Base-by-base conservation (phyloP, 768 basidiomycete species). In the Russula sp. region DNA sequence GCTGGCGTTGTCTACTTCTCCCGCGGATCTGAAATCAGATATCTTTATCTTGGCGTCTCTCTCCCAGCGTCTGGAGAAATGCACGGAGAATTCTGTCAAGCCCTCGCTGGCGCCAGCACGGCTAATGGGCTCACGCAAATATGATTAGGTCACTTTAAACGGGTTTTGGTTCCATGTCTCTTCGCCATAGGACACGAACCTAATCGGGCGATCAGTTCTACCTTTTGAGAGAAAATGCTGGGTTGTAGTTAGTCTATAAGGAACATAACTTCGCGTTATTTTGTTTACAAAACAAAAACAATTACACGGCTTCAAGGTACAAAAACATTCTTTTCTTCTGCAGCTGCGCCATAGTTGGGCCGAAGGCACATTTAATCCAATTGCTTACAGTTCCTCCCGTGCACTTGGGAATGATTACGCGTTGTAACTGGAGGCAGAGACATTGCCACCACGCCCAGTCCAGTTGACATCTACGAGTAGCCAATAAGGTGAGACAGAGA, bases 381-480 rank as follows among this genome's bases (percentile, higher is more conserved):
- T 8, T 3, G 41, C 46, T 32, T 22, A 53, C 41, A 25, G 14
- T 14, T 53, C 22, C 49, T 55, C 48, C 36, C 34, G 10, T 34
- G 16, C n/a, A 20, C 29, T 25, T 25, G 18, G 18, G 38, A n/a
- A 55, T 7, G 36, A 64, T 75, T 78, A 87, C 64, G 83, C 87
- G 67, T 76, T 76, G 82, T 98, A 98, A 55, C 88, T 85, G 64
- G 84, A 87, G 42, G 94, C 88, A 58, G 96, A 93, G 59, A 96
- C 93, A 68, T 87, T 93, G 67, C 96, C 96, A 54, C 96, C 96
- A 67, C 93, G 92, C 49, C 96, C 96, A 68, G 95, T 98, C 96
- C 96, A 98, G 82, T 97, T 98, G 78, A 96, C 81, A 78, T 99
- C 96, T 90, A 62, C 13, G 39, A 18, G 53, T 18, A 9, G n/a